Conservation (phyloP, 2,329 filamentous ascomycete species). For the Helicocarpus griseus region DNA sequence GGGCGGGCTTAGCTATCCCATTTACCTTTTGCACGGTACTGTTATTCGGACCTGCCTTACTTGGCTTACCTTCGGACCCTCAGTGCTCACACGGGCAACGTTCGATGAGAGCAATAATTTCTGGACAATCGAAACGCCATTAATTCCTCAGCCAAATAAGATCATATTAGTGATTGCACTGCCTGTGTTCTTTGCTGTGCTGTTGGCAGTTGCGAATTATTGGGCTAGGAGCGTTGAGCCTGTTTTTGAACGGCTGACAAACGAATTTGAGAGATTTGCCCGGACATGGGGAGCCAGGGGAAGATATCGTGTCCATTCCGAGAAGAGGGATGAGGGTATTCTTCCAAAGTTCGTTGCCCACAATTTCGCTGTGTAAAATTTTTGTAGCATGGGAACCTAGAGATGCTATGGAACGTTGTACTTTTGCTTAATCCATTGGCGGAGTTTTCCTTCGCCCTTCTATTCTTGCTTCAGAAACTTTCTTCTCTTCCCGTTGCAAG, state of each 20-base stretch:
- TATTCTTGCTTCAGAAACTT: no score
- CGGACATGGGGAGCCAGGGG: conserved; percentile 14
- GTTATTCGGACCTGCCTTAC: conserved; percentile 50
- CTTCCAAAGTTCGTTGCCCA: not conserved
- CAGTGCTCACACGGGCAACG: conserved; percentile 14
- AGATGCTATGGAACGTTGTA: no score
- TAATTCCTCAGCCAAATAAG: conserved; percentile 28
- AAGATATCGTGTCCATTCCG: not conserved
- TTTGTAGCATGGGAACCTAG: no score
- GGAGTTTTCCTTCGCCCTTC: no score
- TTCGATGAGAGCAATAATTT: not conserved
- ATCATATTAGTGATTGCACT: conserved; percentile 31
- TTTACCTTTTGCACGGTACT: conserved; percentile 55
- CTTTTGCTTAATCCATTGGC: no score
- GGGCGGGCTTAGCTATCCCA: conserved; percentile 54
- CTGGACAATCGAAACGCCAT: not conserved
- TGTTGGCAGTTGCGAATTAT: conserved; percentile 38
- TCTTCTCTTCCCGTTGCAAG: no score
- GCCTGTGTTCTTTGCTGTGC: conserved; percentile 39
- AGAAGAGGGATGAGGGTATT: not conserved
- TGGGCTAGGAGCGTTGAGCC: conserved; percentile 49
- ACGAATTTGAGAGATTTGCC: conserved; percentile 17
- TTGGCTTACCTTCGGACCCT: conserved; percentile 49
- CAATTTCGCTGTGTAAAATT: no score
- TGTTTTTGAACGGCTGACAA: conserved; percentile 29